Evolutionary conservation across 805 yeast species (phyloP), one percentile per base, ranked within the genome.

Genomic region (Kuraishia capsulata): DNA sequence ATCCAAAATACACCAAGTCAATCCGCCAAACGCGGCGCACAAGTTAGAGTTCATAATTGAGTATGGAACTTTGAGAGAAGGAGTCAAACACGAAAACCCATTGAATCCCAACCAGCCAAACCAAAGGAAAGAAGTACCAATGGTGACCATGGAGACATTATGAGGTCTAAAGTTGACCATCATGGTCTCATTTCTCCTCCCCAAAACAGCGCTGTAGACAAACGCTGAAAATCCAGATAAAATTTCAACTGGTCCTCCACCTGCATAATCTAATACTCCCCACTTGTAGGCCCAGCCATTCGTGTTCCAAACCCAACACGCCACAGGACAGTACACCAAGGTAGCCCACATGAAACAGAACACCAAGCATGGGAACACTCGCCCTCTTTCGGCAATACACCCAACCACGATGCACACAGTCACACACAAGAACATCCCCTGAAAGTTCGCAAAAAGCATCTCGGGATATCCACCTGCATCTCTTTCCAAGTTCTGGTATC

Each of bases 241-340:
- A 40, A 92, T 86, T 58, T 90, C 97, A 20, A 90, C 96, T 1
- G 97, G 95, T 0, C 97, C 97, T 40, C 97, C 97, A 23, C 98
- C 98, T 19, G 98, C 98, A 59, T 85, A 90, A 57, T 90, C 98
- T 37, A 90, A 67, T 2, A 81, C 97, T 4, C 95, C 96, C 78
- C 95, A 90, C 49, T 77, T 69, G 47, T 71, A 71, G 28, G 96
- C 96, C 97, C 97, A 90, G 30, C 98, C 97, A 34, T 79, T 80
- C 1, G 84, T 54, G 40, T 87, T 82, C 97, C 97, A 90, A 39
- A 85, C 78, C 97, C 97, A 89, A 61, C 78, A 86, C 4, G 90
- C 90, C n/a, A 90, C 73, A 0, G 97, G 97, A 56, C 94, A 83
- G 62, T 90, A 90, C 11, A 89, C 97, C 4, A 86, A 51, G 2